Percentiles rank a stretch among this genome's conserved stretches.
Conservation (phyloP, 2,329 filamentous ascomycete species). For the Fusarium sp. region DNA sequence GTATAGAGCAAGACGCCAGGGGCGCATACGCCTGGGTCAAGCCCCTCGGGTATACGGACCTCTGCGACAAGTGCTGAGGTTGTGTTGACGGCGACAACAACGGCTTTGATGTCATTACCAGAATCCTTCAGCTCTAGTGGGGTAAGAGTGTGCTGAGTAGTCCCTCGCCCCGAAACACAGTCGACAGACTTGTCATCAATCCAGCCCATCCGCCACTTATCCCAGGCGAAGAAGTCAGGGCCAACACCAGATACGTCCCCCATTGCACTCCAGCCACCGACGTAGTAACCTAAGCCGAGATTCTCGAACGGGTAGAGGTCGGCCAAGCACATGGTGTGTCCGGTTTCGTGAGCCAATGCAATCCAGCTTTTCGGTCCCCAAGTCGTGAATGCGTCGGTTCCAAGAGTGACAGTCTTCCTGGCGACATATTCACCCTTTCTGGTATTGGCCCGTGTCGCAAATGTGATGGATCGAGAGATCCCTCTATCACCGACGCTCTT, state of each 20-base stretch:
- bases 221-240: constrained; percentile 55
- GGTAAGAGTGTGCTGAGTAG: constrained; percentile 43
- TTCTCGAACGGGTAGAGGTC: constrained; percentile 51
- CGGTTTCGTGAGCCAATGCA: constrained; percentile 53
- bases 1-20: constrained; percentile 53
- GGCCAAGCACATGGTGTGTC: constrained; percentile 54
- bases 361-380: constrained; percentile 48
- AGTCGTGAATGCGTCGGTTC: constrained; percentile 47
- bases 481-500: constrained; percentile 2
- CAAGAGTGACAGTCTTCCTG: constrained; percentile 49
- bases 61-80: constrained; percentile 50
- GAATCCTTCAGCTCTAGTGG: constrained; percentile 10
- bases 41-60: constrained; percentile 41
- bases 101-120: constrained; percentile 17
- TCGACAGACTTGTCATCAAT: constrained; percentile 50
- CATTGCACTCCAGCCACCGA: constrained; percentile 55
- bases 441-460: neutral
- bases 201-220: constrained; percentile 56
- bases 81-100: constrained; percentile 23
- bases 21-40: constrained; percentile 47
- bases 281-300: constrained; percentile 45
- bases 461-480: constrained; percentile 20
- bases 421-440: neutral
- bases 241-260: constrained; percentile 50
- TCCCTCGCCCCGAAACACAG: constrained; percentile 46